Base-by-base conservation (phyloP, 164 flowering plant species). In the Brasenia schreberi region DNA sequence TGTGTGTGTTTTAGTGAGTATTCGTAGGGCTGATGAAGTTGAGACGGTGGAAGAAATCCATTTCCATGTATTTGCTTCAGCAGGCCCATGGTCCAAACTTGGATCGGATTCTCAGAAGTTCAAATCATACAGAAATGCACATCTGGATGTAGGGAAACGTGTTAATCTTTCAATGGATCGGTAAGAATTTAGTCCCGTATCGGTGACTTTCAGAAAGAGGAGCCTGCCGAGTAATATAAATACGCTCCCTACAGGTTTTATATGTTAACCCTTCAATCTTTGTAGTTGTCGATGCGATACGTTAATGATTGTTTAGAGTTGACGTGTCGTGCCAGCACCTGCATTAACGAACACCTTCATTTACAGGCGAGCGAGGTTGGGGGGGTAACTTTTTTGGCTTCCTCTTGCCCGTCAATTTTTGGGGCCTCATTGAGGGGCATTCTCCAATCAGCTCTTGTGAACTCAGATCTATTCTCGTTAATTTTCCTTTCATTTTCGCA, bases 251-350 rank as follows among this genome's bases (percentile, higher is more conserved):
- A 2, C 12, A 1, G 5, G 16, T 9, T 7, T 0, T 3, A 6
- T 4, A 12, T 1, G 3, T 61, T 23, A 61, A 61, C 63, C 23
- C 63, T 27, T n/a, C n/a, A n/a, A n/a, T 61, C 63, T 12, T 27
- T 61, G 33, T 18, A 61, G 63, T 27, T 27, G 63, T n/a, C 5
- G 27, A 61, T 27, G 63, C 33, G 63, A 61, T 5, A n/a, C 63
- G 23, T 5, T 27, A 23, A 61, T 61, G 63, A 61, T 61, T 27
- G 63, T 11, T 11, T 61, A 23, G 63, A 61, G 63, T 11, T 10
- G 63, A 23, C 63, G 63, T n/a, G 63, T 61, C 63, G 63, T 61
- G 63, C 39, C 63, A 18, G 23, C 23, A 61, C 63, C 33, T 61
- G 33, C 18, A 18, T 7, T 18, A 5, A 23, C 63, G 63, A 61